These are phyloP conservation scores for Ganoderma lingzhi DNA, from an alignment of 1,284 basidiomycete genomes.

Conservation along the genomic window DNA sequence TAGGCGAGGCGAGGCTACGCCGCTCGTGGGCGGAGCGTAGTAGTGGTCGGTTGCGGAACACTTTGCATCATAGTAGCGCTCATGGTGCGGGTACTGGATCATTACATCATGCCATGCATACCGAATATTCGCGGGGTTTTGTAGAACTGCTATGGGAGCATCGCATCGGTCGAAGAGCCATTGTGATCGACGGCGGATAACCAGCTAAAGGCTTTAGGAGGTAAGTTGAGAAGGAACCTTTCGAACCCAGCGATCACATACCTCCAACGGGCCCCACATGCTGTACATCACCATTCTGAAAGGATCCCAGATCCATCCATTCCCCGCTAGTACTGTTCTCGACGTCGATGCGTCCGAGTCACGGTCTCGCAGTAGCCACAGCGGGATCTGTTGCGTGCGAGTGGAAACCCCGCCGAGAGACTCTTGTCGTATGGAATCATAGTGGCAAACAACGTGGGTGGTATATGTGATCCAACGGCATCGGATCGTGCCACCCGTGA, in stretches of 20 bases:
- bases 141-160: not conserved
- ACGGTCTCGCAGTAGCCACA: no score
- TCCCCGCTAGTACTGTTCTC: not conserved
- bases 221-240: not conserved
- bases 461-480: not conserved
- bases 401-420: not conserved
- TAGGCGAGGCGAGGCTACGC: not conserved
- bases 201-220: not conserved
- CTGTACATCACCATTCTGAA: not conserved
- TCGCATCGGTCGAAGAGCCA: not conserved
- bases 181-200: not conserved
- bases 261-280: not conserved
- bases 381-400: not conserved
- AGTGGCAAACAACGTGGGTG: not conserved
- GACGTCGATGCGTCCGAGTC: no score
- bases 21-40: not conserved
- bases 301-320: not conserved
- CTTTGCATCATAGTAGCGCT: not conserved
- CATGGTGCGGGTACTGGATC: not conserved
- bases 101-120: not conserved
- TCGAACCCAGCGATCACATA: not conserved
- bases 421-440: not conserved
- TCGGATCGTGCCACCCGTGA: not conserved
- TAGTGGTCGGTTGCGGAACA: not conserved
- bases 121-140: not conserved